Conservation (phyloP, 2,329 filamentous ascomycete species). For the Cadophora sp. region DNA sequence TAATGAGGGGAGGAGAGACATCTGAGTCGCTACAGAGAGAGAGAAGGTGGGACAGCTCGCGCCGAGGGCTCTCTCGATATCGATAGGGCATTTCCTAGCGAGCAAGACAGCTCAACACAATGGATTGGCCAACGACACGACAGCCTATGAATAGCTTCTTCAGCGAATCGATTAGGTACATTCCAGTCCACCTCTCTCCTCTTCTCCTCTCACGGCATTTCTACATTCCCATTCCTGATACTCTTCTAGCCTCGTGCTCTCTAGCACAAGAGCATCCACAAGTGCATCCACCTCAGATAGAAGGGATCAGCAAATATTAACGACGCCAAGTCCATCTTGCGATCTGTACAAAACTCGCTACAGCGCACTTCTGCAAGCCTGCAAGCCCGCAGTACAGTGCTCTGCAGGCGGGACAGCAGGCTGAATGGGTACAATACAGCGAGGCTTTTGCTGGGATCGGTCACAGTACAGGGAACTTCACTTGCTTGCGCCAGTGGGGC, state of each 20-base stretch:
- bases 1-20: neutral
- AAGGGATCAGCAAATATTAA: neutral
- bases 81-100: constrained; percentile 2
- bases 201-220: neutral
- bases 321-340: neutral
- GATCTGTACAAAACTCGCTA: constrained; percentile 10
- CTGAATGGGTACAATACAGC: constrained; percentile 5
- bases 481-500: neutral
- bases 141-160: constrained; percentile 8
- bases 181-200: too few relatives aligned
- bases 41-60: neutral
- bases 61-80: neutral
- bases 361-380: neutral
- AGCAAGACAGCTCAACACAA: neutral
- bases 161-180: neutral
- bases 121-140: neutral
- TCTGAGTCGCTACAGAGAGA: neutral
- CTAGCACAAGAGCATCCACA: too few relatives aligned
- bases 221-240: neutral
- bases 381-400: neutral
- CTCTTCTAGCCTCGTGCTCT: neutral
- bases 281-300: neutral
- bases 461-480: neutral
- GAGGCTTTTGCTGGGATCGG: neutral
- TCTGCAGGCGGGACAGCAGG: neutral